Evolutionary conservation across 2,329 filamentous ascomycete genomes (phyloP), one percentile per base, ranked within the genome.

Genomic region (Aspergillus persii): DNA sequence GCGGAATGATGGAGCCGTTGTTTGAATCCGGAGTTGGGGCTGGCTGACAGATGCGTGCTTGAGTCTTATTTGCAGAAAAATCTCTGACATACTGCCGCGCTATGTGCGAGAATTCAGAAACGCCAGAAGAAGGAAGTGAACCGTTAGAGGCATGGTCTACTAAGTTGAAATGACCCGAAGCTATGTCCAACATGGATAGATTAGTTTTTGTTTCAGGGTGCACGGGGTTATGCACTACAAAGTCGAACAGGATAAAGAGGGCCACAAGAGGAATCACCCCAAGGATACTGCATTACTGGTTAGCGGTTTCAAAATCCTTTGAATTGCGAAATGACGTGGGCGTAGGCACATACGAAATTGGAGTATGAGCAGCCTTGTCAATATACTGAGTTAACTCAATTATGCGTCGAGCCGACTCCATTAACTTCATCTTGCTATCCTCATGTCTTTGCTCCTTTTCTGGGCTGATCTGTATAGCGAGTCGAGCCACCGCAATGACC

Each of bases 241-340:
- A 68, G 54, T 80, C 77, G 51, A 80, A 80, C 1, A 80, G 63
- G 8, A 79, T 73, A 30, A 80, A 77, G 0, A 78, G 63, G 0
- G 74, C 74, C 0, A 71, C 68, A 7, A 79, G 58, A 0, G 77
- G 77, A 2, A 78, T 68, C 11, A 72, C 69, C 1, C 68, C 74
- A 1, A 76, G 59, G 12, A 77, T 60, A 53, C 67, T 70, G 18
- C 5, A 53, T 23, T 44, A 46, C 27, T 39, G 36, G 26, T 49
- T 31, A 60, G 51, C 23, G 30, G 36, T 31, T 8, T 30, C 23
- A 30, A 18, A n/a, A 44, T n/a, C 27, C 15, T 26, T 49, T n/a
- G 15, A n/a, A 41, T 18, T 4, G 15, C 12, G 12, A 41, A 41
- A 41, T 7, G 15, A 41, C 11, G 15, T n/a, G 36, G 7, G 36